Evolutionary conservation across 139 green algal genomes (phyloP).

Genomic region (Parachlorella kessleri): DNA sequence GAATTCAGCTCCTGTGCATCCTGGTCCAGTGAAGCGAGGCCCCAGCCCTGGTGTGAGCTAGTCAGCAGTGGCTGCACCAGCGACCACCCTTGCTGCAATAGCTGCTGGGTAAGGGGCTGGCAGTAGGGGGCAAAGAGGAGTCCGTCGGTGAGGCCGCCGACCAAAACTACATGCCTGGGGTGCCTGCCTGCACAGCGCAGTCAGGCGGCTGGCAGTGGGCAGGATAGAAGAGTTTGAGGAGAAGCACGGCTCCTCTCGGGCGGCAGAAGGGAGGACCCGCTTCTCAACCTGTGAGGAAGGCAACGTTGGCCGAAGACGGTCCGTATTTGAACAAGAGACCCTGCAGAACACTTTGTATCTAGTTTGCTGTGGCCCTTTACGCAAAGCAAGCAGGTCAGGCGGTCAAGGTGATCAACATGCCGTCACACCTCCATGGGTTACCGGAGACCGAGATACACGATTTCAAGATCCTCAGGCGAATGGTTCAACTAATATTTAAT

Average conservation of each 20-base stretch:
- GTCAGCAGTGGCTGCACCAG: constrained; percentile 65
- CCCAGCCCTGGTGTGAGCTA: constrained; percentile 67
- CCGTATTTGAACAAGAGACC: constrained; percentile 58
- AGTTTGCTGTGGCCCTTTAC: too few species aligned
- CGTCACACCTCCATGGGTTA: too few species aligned
- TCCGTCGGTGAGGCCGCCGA: constrained; percentile 66
- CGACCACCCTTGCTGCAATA: constrained; percentile 35
- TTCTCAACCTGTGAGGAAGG: constrained; percentile 38
- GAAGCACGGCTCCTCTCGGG: too few species aligned
- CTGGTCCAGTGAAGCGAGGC: constrained; percentile 54
- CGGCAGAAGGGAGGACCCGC: too few species aligned
- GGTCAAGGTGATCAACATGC: too few species aligned
- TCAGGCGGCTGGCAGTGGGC: not conserved
- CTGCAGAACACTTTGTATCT: constrained; percentile 29
- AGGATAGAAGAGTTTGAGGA: not conserved
- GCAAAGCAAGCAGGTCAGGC: too few species aligned
- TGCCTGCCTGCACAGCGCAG: not conserved
- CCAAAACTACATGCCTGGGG: constrained; percentile 44
- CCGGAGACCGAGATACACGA: too few species aligned
- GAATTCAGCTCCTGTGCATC: constrained; percentile 71
- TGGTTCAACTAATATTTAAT: too few species aligned
- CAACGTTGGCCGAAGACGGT: constrained; percentile 28
- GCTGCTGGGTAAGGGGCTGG: constrained; percentile 29
- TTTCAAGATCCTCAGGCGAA: too few species aligned
- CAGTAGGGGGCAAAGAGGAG: constrained; percentile 63